Conservation (phyloP, 2,329 filamentous ascomycete genomes). For the Diplodia corticola region DNA sequence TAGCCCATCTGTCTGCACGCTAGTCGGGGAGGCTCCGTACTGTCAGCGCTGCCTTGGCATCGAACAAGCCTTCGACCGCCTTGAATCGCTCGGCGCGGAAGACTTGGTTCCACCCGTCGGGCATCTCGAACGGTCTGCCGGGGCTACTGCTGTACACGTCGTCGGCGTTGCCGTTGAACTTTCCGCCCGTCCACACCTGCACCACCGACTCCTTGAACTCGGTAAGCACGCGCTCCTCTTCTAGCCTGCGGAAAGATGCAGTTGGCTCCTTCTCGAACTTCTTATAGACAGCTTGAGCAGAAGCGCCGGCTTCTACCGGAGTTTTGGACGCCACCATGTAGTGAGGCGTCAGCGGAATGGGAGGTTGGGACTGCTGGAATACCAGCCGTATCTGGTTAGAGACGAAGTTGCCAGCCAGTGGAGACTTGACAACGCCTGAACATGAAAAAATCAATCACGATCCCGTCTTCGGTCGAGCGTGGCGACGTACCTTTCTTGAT, state of each 20-base stretch:
- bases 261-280: conserved; percentile 63
- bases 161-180: conserved; percentile 65
- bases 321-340: conserved; percentile 87
- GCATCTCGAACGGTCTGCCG: conserved; percentile 92
- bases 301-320: conserved; percentile 80
- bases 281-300: conserved; percentile 73
- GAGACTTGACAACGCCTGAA: conserved; percentile 75
- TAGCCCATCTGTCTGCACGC: neutral
- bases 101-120: conserved; percentile 93
- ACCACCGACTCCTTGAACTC: conserved; percentile 99
- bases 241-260: conserved; percentile 74
- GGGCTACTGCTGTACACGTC: conserved; percentile 72
- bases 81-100: conserved; percentile 87
- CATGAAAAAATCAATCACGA: neutral
- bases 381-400: conserved; percentile 83
- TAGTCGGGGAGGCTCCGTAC: neutral
- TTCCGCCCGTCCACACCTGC: conserved; percentile 82
- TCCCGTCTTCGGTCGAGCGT: neutral
- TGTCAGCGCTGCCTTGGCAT: conserved; percentile 71
- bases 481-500: conserved; percentile 65
- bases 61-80: conserved; percentile 87
- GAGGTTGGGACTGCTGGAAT: conserved; percentile 67
- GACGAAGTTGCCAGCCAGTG: conserved; percentile 84
- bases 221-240: conserved; percentile 90
- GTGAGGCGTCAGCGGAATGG: conserved; percentile 76